A percentile compares a stretch with the other conserved stretches of the same genome.
Conservation (phyloP, 768 basidiomycete species). For the Collybiopsis luxurians region DNA sequence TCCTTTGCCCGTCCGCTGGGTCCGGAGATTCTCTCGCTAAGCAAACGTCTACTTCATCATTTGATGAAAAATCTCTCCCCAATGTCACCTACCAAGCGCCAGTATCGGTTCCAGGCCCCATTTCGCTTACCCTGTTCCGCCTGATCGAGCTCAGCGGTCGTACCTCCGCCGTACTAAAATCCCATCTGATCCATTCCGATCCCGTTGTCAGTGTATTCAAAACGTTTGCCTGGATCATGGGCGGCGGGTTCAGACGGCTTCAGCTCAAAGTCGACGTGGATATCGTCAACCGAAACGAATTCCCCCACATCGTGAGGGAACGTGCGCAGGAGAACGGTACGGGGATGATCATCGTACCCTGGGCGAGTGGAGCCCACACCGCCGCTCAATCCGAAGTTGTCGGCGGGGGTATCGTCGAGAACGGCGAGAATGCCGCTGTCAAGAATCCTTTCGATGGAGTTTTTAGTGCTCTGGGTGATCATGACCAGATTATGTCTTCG, state of each 20-base stretch:
- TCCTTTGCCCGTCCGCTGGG: slow-evolving; percentile 46
- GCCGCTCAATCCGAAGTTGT: slow-evolving; percentile 21
- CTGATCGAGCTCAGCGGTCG: slow-evolving; percentile 88
- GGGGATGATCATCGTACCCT: slow-evolving; percentile 77
- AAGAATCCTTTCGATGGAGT: slow-evolving; percentile 75
- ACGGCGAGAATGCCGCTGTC: slow-evolving; percentile 21
- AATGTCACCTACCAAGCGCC: neutral
- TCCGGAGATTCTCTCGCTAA: neutral
- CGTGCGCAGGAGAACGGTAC: neutral
- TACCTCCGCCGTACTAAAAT: slow-evolving; percentile 83
- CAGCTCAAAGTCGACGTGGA: slow-evolving; percentile 42
- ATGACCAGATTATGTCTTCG: slow-evolving; percentile 47
- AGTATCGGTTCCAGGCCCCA: neutral
- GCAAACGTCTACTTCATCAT: slow-evolving; percentile 4
- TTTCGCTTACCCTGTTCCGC: slow-evolving; percentile 68
- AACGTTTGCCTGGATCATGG: slow-evolving; percentile 69
- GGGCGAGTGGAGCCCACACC: slow-evolving; percentile 52
- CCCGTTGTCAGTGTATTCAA: slow-evolving; percentile 71
- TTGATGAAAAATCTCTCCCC: slow-evolving; percentile 22
- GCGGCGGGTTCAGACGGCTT: slow-evolving; percentile 42
- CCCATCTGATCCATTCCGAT: slow-evolving; percentile 70
- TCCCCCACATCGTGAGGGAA: neutral
- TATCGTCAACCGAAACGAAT: neutral
- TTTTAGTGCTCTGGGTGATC: slow-evolving; percentile 51
- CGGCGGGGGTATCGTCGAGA: too few relatives aligned